Evolutionary conservation across 1,139 yeast species (phyloP), one percentile per base, ranked within the genome.

Genomic region (Meyerozyma carpophila): DNA sequence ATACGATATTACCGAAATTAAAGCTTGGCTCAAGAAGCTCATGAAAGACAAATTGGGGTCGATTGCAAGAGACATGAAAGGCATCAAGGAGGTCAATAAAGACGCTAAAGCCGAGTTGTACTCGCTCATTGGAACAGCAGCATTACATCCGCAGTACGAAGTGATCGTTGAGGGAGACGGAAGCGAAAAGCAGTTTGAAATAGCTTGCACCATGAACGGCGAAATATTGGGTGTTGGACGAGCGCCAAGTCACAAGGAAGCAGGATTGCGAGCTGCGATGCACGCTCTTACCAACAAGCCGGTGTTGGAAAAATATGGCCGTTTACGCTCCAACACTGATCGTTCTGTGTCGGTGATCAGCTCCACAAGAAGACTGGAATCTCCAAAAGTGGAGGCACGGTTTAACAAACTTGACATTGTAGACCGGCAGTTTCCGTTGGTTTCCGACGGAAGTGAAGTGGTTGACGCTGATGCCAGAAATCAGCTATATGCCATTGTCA

Each of bases 41-140:
- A 75, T 81, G 41, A 68, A 66, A 9, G 56, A 58, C 32, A 57
- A 59, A 44, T 52, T 70, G 24, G 46, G 48, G 11, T 34, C 37
- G 4, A 34, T 34, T 18, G 37, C 37, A 4, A 18, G 16, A 21
- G 37, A 21, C 37, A 20, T 34, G 37, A 34, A 34, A 13, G 37
- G 16, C n/a, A 21, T 37, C 45, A n/a, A 38, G 41, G 28, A 31
- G 18, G 39, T 51, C 24, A 73, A 82, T 52, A 74, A 70, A 47
- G 77, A 78, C 42, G 88, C 94, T n/a, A 93, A 93, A 55, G 77
- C 82, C 14, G 83, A 82, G 48, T 68, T 93, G 14, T 91, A 93
- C 57, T 81, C 91, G 1, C 67, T 84, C 42, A 81, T 93, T 43
- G 97, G 97, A 0, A 77, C 82, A 37, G 91, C 93, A 0, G 75